Conservation (phyloP, 176 grass and related monocot species). For the Dendrocalamus sinicus region DNA sequence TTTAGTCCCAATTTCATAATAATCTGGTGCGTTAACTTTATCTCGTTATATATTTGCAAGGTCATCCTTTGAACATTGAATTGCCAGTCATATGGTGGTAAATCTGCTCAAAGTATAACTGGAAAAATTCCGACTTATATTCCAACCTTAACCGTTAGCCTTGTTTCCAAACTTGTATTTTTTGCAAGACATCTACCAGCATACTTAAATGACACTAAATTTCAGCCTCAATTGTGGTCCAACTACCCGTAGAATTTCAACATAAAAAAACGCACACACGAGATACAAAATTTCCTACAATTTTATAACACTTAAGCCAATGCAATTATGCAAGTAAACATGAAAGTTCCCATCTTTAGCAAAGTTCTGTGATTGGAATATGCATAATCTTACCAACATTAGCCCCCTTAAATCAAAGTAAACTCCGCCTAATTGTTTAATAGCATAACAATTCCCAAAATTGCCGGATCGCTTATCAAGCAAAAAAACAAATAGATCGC, state of each 20-base stretch:
- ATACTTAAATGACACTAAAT: neutral
- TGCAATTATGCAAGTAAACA: neutral
- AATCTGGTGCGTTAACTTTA: neutral
- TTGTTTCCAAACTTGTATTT: constrained; percentile 7
- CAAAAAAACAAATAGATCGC: neutral
- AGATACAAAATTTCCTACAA: neutral
- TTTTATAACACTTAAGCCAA: neutral
- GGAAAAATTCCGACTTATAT: neutral
- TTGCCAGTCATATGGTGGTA: neutral
- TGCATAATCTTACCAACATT: neutral
- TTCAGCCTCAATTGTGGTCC: neutral
- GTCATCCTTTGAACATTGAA: constrained; percentile 14
- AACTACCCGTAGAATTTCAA: constrained; percentile 1
- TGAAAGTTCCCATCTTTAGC: neutral
- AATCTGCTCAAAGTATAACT: constrained; percentile 14
- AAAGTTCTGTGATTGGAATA: neutral
- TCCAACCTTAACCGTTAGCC: neutral
- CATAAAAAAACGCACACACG: neutral
- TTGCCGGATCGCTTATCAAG: neutral
- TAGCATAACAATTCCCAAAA: neutral
- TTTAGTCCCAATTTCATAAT: neutral
- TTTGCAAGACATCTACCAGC: neutral
- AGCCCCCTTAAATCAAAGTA: neutral
- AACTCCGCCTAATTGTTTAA: neutral
- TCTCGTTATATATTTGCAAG: neutral